phyloP scores from a whole-genome alignment of 1,139 yeast genomes.

The Yamadazyma buinensis region DNA sequence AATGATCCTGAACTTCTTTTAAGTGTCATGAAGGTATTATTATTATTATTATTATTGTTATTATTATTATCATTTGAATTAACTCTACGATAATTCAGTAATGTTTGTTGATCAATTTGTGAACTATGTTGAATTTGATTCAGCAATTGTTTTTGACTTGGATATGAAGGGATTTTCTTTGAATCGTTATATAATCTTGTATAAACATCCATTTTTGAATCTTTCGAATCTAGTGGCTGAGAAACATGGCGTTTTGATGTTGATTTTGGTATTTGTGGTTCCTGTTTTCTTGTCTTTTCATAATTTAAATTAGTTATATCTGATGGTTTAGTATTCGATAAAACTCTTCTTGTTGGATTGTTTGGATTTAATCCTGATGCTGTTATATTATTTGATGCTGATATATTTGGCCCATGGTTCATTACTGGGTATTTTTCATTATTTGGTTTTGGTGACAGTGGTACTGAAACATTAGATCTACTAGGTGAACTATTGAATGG shows the following conservation, averaged over 20 bases:
- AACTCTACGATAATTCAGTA: neutral
- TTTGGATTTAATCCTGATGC: neutral
- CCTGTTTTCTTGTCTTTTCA: conserved; percentile 3
- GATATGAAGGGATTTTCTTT: conserved; percentile 1
- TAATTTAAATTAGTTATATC: conserved; percentile 13
- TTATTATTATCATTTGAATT: no score
- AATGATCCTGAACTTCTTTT: conserved; percentile 7
- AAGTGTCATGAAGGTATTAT: neutral
- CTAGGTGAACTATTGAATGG: conserved; percentile 8
- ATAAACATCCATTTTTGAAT: conserved; percentile 11
- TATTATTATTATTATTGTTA: no score
- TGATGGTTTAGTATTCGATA: conserved; percentile 6
- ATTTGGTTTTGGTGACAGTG: neutral
- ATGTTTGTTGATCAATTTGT: neutral
- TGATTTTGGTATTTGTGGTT: conserved; percentile 3
- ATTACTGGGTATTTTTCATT: neutral
- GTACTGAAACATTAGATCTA: neutral
- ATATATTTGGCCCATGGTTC: neutral
- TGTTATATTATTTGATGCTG: no score
- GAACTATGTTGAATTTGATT: neutral
- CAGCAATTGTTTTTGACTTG: neutral
- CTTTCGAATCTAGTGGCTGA: conserved; percentile 4
- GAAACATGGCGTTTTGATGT: conserved; percentile 12
- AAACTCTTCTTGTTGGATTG: conserved; percentile 3
- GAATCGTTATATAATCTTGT: conserved; percentile 14